Conservation (phyloP, 768 basidiomycete species). For the Termitomyces sp. region DNA sequence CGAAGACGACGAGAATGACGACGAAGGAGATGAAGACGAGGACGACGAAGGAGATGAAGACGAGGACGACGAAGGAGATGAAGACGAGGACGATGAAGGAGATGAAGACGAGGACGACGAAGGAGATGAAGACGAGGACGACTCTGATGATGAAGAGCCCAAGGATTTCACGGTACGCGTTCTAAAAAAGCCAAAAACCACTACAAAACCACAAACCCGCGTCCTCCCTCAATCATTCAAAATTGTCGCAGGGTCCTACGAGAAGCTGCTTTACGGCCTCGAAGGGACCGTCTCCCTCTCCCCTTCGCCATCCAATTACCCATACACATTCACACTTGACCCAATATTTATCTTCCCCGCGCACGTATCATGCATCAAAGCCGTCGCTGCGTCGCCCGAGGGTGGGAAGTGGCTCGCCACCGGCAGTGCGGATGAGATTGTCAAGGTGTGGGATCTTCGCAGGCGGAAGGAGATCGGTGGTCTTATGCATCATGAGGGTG, state of each 20-base stretch:
- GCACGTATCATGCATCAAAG: constrained; percentile 88
- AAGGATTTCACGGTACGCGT: constrained; percentile 11
- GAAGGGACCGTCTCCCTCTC: constrained; percentile 50
- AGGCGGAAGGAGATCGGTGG: constrained; percentile 92
- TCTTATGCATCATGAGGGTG: constrained; percentile 93
- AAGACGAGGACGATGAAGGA: not conserved
- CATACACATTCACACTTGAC: constrained; percentile 34
- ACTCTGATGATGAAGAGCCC: constrained; percentile 13
- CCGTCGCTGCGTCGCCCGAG: constrained; percentile 79
- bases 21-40: not conserved
- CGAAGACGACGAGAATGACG: not conserved
- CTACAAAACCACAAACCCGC: constrained; percentile 1
- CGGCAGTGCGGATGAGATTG: constrained; percentile 92
- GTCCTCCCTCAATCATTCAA: constrained; percentile 64
- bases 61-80: not conserved
- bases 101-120: not conserved
- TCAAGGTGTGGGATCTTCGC: constrained; percentile 95
- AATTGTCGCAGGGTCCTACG: constrained; percentile 90
- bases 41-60: not conserved
- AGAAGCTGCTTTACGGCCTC: constrained; percentile 91
- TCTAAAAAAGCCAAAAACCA: constrained; percentile 13
- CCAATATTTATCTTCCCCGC: constrained; percentile 97
- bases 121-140: not conserved
- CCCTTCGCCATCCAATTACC: not conserved
- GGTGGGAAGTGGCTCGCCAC: constrained; percentile 97